Evolutionary conservation across 2,329 filamentous ascomycete genomes (phyloP).

Genomic region (Pseudogymnoascus sp.): DNA sequence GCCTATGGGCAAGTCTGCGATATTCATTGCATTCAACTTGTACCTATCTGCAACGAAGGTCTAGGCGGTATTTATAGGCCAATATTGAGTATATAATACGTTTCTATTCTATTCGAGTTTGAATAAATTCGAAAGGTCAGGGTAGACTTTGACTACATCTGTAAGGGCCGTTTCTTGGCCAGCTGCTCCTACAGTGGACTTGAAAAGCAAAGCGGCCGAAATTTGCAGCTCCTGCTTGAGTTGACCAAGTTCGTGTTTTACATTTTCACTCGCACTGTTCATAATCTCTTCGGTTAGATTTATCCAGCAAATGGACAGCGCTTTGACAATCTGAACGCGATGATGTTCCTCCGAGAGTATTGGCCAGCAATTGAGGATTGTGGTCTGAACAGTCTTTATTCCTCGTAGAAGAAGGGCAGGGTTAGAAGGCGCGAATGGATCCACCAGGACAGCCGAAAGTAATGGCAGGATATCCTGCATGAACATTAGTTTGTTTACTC

Average conservation of each 20-base stretch:
- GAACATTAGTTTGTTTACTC: neutral
- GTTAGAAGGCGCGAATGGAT: conserved; percentile 58
- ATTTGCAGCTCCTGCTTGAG: conserved; percentile 20
- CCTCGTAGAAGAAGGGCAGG: conserved; percentile 46
- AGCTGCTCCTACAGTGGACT: conserved; percentile 16
- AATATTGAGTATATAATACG: neutral
- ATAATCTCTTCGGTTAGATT: conserved; percentile 39
- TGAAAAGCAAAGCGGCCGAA: conserved; percentile 21
- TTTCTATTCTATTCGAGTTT: neutral
- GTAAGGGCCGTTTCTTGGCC: neutral
- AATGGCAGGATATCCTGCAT: conserved; percentile 61
- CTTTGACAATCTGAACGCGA: conserved; percentile 57
- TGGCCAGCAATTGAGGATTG: conserved; percentile 63
- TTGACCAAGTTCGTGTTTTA: neutral
- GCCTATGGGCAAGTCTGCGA: neutral
- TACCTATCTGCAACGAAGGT: neutral
- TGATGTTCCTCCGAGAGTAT: conserved; percentile 50
- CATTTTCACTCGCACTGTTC: neutral
- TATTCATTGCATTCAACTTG: neutral
- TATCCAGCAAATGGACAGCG: conserved; percentile 57
- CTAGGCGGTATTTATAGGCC: no score
- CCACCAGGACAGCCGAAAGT: conserved; percentile 56
- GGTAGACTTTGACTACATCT: neutral
- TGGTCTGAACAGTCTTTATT: conserved; percentile 43
- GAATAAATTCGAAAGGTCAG: neutral